These are phyloP conservation scores for Perkinsela sp. DNA, from an alignment of 208 protist genomes.

Conservation along the genomic window DNA sequence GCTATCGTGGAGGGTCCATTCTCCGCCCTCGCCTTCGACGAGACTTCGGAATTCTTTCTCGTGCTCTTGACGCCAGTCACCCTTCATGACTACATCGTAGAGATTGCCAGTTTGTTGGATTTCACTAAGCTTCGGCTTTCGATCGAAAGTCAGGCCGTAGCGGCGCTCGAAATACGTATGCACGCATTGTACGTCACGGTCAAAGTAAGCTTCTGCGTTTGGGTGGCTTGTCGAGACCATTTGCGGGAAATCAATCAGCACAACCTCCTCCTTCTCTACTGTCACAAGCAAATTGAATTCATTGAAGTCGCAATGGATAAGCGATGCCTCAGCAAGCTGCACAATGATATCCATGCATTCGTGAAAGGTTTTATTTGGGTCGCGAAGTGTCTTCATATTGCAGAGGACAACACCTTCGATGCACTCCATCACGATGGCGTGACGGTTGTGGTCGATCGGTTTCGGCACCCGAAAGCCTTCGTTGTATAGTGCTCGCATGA, in stretches of 20 bases:
- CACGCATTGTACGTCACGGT: slow-evolving; percentile 87
- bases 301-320: slow-evolving; percentile 98
- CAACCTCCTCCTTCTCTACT: slow-evolving; percentile 50
- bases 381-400: slow-evolving; percentile 50
- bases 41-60: slow-evolving; percentile 42
- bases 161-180: slow-evolving; percentile 72
- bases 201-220: slow-evolving; percentile 81
- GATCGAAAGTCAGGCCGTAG: slow-evolving; percentile 41
- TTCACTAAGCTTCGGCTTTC: slow-evolving; percentile 31
- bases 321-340: slow-evolving; percentile 62
- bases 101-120: slow-evolving; percentile 29
- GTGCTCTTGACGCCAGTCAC: slow-evolving; percentile 26
- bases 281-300: slow-evolving; percentile 95
- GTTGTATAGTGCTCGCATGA: slow-evolving; percentile 86
- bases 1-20: no score
- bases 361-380: slow-evolving; percentile 60
- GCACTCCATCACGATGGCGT: slow-evolving; percentile 86
- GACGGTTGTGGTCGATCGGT: slow-evolving; percentile 88
- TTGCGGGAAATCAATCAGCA: slow-evolving; percentile 98
- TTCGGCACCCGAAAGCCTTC: slow-evolving; percentile 81
- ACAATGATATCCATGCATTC: slow-evolving; percentile 70
- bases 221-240: slow-evolving; percentile 86
- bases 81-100: slow-evolving; percentile 45
- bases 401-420: slow-evolving; percentile 72
- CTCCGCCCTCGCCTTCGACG: no score